phyloP scores from a whole-genome alignment of 495 filamentous ascomycete species.

The Penicillium diatomitis region DNA sequence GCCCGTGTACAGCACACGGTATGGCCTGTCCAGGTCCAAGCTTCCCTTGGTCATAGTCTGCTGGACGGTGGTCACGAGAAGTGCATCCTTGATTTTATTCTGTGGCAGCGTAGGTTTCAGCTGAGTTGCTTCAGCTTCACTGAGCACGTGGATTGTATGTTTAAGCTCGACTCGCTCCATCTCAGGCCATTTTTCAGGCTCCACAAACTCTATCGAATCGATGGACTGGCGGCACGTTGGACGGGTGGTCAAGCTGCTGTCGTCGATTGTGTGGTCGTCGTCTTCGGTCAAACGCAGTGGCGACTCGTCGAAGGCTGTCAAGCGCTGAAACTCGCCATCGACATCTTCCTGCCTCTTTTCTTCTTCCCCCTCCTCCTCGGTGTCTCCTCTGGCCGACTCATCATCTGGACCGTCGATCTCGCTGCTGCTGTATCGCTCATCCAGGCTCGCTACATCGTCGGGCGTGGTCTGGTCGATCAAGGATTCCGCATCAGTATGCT shows the following conservation, averaged over 20 bases:
- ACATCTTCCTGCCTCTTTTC: constrained; percentile 7
- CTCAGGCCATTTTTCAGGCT: constrained; percentile 43
- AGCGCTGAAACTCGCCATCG: constrained; percentile 20
- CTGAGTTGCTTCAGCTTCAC: constrained; percentile 39
- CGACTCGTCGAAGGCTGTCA: constrained; percentile 31
- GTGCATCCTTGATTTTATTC: constrained; percentile 17
- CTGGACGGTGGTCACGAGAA: constrained; percentile 49
- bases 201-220: constrained; percentile 52
- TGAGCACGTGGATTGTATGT: constrained; percentile 33
- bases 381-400: not conserved
- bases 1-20: constrained; percentile 62
- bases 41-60: constrained; percentile 62
- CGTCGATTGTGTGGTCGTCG: constrained; percentile 25
- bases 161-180: constrained; percentile 50
- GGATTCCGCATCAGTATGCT: constrained; percentile 38
- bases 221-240: constrained; percentile 25
- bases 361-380: constrained; percentile 13
- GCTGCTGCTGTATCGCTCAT: constrained; percentile 33
- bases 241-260: constrained; percentile 36
- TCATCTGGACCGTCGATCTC: constrained; percentile 18
- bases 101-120: constrained; percentile 32
- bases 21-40: constrained; percentile 55
- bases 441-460: constrained; percentile 41
- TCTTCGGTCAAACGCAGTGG: constrained; percentile 30
- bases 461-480: constrained; percentile 35